Conservation (phyloP, 202 grass and related monocot genomes). For the Sporobolus alterniflorus region DNA sequence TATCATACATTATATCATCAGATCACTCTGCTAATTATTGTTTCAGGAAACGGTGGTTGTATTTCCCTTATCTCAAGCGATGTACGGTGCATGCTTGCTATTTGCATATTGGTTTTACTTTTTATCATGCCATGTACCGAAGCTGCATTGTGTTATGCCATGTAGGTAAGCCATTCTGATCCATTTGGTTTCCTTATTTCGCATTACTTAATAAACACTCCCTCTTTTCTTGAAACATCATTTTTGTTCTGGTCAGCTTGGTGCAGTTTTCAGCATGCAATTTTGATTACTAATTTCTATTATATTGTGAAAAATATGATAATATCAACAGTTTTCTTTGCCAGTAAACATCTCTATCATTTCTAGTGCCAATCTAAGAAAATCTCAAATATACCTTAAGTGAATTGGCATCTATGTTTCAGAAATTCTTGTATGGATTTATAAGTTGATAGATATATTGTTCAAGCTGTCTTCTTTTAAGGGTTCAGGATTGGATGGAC, state of each 20-base stretch:
- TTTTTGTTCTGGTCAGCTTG: not conserved
- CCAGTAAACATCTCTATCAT: not conserved
- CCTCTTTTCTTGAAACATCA: not conserved
- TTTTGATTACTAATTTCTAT: not conserved
- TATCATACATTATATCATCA: not conserved
- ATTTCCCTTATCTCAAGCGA: constrained; percentile 14
- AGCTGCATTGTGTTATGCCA: not conserved
- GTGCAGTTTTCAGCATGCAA: not conserved
- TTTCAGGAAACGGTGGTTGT: constrained; percentile 10
- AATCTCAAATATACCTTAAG: not conserved
- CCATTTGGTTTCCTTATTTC: not conserved
- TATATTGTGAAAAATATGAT: not conserved
- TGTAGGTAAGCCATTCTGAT: not conserved
- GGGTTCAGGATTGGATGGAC: constrained; percentile 10
- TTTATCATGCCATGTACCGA: not conserved
- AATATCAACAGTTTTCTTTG: not conserved
- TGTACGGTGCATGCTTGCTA: constrained; percentile 3
- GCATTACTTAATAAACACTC: not conserved
- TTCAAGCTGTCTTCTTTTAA: not conserved
- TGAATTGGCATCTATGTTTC: not conserved
- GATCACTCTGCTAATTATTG: not conserved
- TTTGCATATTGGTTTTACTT: constrained; percentile 9
- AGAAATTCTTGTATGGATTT: not conserved
- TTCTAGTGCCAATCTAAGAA: not conserved
- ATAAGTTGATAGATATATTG: not conserved